These are phyloP conservation scores for Monilinia laxa DNA, from an alignment of 2,329 filamentous ascomycete genomes.

Conservation along the genomic window DNA sequence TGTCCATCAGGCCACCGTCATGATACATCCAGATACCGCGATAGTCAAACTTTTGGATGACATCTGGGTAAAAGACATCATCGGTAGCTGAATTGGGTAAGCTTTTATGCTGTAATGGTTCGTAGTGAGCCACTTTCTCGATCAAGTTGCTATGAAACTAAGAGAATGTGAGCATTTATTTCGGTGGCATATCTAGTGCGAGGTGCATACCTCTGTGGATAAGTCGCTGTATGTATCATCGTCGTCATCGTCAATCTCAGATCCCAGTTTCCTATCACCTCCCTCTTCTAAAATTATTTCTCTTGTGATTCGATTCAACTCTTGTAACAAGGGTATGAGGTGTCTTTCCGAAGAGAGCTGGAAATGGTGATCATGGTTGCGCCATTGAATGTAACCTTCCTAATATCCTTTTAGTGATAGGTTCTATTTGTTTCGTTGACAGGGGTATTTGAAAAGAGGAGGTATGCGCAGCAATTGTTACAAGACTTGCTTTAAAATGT, in stretches of 20 bases:
- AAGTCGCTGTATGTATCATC: constrained; percentile 5
- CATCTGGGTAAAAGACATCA: constrained; percentile 20
- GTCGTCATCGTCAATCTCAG: constrained; percentile 5
- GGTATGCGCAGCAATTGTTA: no score
- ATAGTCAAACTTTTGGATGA: not conserved
- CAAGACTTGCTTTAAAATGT: not conserved
- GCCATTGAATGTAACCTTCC: constrained; percentile 22
- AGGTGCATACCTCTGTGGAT: constrained; percentile 7
- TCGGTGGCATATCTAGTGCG: no score
- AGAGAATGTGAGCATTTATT: not conserved
- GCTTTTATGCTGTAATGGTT: constrained; percentile 21
- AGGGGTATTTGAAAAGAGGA: not conserved
- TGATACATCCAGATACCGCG: not conserved
- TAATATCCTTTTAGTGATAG: constrained; percentile 3
- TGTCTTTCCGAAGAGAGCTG: constrained; percentile 11
- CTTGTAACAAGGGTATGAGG: constrained; percentile 5
- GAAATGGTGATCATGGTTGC: constrained; percentile 15
- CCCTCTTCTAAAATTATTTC: constrained; percentile 6
- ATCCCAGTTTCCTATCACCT: not conserved
- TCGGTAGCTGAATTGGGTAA: constrained; percentile 20
- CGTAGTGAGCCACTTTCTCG: constrained; percentile 11
- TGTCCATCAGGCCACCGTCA: not conserved
- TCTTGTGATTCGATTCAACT: constrained; percentile 16
- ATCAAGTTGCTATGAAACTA: constrained; percentile 19
- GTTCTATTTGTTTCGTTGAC: not conserved